Conservation (phyloP, 306 rosid species). For the Vicia sativa region DNA sequence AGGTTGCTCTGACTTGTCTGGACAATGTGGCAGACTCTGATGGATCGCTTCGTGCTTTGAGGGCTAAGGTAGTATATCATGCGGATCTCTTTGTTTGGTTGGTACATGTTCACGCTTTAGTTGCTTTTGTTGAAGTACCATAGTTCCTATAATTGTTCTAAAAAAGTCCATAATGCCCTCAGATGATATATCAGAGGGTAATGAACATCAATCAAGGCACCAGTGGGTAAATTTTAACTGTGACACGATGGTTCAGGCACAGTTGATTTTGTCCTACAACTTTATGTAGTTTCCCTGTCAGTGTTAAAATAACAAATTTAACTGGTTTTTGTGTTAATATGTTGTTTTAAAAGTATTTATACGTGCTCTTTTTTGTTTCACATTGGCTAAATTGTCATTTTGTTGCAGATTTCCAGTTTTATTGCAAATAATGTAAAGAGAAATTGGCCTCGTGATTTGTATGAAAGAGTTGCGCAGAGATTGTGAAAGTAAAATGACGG, state of each 20-base stretch:
- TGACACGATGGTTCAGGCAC: slow-evolving; percentile 1
- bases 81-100: slow-evolving; percentile 26
- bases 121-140: slow-evolving; percentile 13
- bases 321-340: background rate
- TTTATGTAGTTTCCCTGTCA: background rate
- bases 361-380: slow-evolving; percentile 12
- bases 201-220: slow-evolving; percentile 16
- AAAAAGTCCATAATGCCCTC: background rate
- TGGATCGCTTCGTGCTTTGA: slow-evolving; percentile 90
- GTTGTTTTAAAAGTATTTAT: background rate
- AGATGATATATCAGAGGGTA: background rate
- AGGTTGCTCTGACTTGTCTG: slow-evolving; percentile 85
- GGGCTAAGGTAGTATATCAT: slow-evolving; percentile 73
- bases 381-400: slow-evolving; percentile 28
- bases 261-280: slow-evolving; percentile 17
- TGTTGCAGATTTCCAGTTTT: slow-evolving; percentile 81
- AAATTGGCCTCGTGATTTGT: slow-evolving; percentile 96
- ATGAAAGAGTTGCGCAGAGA: slow-evolving; percentile 85
- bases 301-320: slow-evolving; percentile 5
- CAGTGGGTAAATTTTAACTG: slow-evolving; percentile 1
- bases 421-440: slow-evolving; percentile 83
- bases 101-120: slow-evolving; percentile 5
- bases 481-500: slow-evolving; percentile 53
- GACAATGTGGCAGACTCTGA: slow-evolving; percentile 85
- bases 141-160: background rate